Evolutionary conservation across 2,329 filamentous ascomycete genomes (phyloP), one percentile per base, ranked within the genome.

Genomic region (Sarocladium strictum): DNA sequence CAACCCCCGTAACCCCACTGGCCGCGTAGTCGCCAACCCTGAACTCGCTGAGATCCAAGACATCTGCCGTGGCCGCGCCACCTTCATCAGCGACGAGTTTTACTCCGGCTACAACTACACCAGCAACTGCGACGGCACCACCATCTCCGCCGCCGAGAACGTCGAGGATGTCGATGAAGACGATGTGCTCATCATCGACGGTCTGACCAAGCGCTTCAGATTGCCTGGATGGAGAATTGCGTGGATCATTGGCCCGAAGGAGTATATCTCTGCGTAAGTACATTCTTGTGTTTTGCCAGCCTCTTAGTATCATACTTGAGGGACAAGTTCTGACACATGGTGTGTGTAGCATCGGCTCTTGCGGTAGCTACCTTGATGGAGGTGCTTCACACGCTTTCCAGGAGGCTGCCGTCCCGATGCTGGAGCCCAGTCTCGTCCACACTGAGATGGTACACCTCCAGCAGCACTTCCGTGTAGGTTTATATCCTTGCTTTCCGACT

Each of bases 81-180:
- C 93, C 1, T 77, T 97, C 55, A 92, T 97, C 69, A 90, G 92
- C 74, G 93, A 97, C 66, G 93, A 97, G 72, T 97, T 97, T 78
- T 97, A 97, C 75, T 85, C 86, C 11, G 90, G 92, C 21, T 97
- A 97, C 78, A 96, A 96, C 74, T 97, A 97, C 76, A 95, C 90
- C 33, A 89, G 84, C 62, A 80, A 91, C 73, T 97, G 93, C 69
- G 92, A 97, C 66, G 93, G 93, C 37, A 84, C 81, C 27, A 95
- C 93, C 41, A 90, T 97, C 68, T 92, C 87, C 51, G 87, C 91
- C 9, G 93, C 93, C 4, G 87, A 90, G 65, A 96, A 97, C 69
- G 83, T 97, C 50, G 81, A 90, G 55, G 91, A 97, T 63, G 91
- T 97, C 15, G 84, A 97, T 66, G 81, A 89, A 65, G 90, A 95